Evolutionary conservation across 441 rosid species (phyloP), one percentile per base, ranked within the genome.

Genomic region (Gossypium trilobum): DNA sequence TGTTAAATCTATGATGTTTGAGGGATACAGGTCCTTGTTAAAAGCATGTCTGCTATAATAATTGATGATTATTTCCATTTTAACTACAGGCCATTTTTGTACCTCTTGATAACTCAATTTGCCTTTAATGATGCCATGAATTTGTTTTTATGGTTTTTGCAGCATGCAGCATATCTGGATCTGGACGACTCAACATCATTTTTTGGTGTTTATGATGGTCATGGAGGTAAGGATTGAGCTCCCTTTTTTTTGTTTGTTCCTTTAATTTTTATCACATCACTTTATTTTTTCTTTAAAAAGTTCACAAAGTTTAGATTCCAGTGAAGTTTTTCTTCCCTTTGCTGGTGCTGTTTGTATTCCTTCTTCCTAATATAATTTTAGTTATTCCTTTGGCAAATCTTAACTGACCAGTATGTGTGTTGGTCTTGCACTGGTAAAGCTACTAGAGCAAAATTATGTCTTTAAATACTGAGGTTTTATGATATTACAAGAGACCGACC

Each of bases 131-230:
- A 70, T 71, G 20, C 36, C 48, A 71, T 69, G 3, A 51, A 46
- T 71, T 70, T 77, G 72, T 68, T 74, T 70, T 8, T 70, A 55
- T 80, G 62, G 77, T 74, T 71, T 72, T 55, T 70, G 42, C 81
- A 88, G 89, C 86, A 81, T 86, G 83, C 88, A 73, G 85, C 85
- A 31, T 79, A 78, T 81, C 87, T 79, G 13, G 85, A 85, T 67
- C 69, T 88, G 77, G 92, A 86, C 77, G 46, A 54, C 67, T 78
- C 78, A n/a, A 83, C 87, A 2, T 86, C 90, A 4, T 88, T 86
- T 80, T 88, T 88, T 71, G 92, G 88, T 69, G 92, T 88, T 69
- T 88, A 88, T 62, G 92, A 88, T 76, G 92, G 92, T 13, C 92
- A 88, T 73, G 92, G 92, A 76, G 92, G 92, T 86, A 25, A 86